Evolutionary conservation across 2,329 filamentous ascomycete species (phyloP).

Genomic region (Zasmidium cellare): DNA sequence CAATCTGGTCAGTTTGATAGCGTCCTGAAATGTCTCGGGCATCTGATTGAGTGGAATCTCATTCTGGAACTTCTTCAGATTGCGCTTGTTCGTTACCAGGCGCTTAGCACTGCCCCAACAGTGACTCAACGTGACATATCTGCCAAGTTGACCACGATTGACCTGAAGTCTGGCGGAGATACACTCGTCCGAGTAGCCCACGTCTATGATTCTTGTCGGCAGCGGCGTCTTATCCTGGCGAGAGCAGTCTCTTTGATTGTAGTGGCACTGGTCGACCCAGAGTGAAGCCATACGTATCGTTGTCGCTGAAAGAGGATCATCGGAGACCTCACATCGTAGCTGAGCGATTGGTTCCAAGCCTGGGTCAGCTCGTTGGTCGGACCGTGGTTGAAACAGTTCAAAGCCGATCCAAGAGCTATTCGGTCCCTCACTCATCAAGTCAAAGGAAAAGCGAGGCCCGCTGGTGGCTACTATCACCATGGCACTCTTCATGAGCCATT

Average conservation of each 20-base stretch:
- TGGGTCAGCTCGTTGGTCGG: background rate
- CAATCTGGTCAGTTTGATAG: background rate
- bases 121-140: background rate
- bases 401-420: background rate
- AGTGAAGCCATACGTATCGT: background rate
- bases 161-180: background rate
- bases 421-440: background rate
- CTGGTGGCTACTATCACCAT: background rate
- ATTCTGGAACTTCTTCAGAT: background rate
- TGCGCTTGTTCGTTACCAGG: too few species aligned
- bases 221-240: background rate
- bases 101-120: background rate
- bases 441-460: background rate
- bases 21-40: conserved; percentile 8
- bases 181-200: background rate
- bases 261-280: background rate
- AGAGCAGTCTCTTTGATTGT: background rate
- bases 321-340: background rate
- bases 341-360: background rate
- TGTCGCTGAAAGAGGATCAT: background rate
- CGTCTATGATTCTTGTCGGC: conserved; percentile 1
- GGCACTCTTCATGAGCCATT: background rate
- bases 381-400: background rate
- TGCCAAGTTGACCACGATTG: background rate
- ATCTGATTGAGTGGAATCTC: background rate